Evolutionary conservation across 805 yeast genomes (phyloP).

Genomic region (Spathaspora boniae): DNA sequence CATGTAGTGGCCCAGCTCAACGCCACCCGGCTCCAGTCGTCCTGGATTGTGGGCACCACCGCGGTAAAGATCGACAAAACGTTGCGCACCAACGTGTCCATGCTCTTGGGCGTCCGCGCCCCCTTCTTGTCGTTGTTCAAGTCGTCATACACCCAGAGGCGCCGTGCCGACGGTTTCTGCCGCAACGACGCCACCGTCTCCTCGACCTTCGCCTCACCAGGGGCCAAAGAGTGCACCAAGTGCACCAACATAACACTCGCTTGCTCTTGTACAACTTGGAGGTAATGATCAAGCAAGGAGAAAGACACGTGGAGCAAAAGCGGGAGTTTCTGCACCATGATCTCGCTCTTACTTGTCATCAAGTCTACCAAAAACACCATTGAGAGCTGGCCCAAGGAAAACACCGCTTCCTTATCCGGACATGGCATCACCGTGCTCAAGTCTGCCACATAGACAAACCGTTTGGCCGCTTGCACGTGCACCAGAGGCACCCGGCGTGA

Average conservation of each 20-base stretch:
- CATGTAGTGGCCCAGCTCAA: constrained; percentile 96
- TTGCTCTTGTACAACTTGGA: constrained; percentile 77
- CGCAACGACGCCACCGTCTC: constrained; percentile 58
- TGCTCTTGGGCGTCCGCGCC: constrained; percentile 78
- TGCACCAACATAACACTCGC: constrained; percentile 75
- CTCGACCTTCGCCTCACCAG: constrained; percentile 50
- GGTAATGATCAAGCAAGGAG: constrained; percentile 83
- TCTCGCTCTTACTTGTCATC: constrained; percentile 62
- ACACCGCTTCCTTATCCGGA: constrained; percentile 64
- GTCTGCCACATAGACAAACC: constrained; percentile 75
- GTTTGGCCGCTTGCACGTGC: constrained; percentile 6
- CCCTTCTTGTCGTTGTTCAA: constrained; percentile 69
- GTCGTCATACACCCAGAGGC: constrained; percentile 85
- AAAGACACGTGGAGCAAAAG: constrained; percentile 74
- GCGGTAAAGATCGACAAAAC: constrained; percentile 55
- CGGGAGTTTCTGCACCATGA: constrained; percentile 60
- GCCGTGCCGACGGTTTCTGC: constrained; percentile 40
- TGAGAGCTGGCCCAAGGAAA: constrained; percentile 85
- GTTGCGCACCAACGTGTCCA: constrained; percentile 71
- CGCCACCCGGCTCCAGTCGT: constrained; percentile 82
- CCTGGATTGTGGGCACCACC: constrained; percentile 52
- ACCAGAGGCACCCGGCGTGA: constrained; percentile 5
- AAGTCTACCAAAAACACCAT: constrained; percentile 82
- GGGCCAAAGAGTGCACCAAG: constrained; percentile 61
- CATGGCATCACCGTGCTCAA: constrained; percentile 53